A percentile compares a stretch with the other conserved stretches of the same genome.
These are phyloP conservation scores for Drosera spatulata DNA, from an alignment of 179 eudicot genomes.

Conservation along the genomic window DNA sequence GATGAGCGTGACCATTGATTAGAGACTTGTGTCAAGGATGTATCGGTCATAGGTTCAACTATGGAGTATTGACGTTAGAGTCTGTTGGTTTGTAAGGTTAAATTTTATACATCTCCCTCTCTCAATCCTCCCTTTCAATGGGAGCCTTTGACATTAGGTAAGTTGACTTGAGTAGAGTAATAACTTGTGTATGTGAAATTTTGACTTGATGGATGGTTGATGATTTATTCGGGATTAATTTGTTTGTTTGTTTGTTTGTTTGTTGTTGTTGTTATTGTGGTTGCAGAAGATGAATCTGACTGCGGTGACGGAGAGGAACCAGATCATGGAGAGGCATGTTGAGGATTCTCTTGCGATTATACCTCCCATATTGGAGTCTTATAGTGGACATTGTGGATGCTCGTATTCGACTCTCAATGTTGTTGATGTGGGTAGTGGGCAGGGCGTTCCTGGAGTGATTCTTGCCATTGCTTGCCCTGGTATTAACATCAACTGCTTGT, in stretches of 20 bases:
- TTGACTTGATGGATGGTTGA: too few relatives aligned
- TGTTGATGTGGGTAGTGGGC: conserved; percentile 88
- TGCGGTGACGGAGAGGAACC: conserved; percentile 54
- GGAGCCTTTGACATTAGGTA: too few relatives aligned
- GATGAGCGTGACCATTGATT: too few relatives aligned
- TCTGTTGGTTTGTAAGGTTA: too few relatives aligned
- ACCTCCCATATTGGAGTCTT: conserved; percentile 44
- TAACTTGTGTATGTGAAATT: too few relatives aligned
- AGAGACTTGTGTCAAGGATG: too few relatives aligned
- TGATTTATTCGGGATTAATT: neutral
- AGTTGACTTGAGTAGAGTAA: too few relatives aligned
- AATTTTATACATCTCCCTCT: too few relatives aligned
- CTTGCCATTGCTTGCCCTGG: conserved; percentile 94
- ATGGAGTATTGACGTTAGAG: too few relatives aligned
- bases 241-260: neutral
- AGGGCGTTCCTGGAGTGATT: conserved; percentile 84
- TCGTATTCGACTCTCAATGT: conserved; percentile 37
- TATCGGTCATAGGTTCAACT: too few relatives aligned
- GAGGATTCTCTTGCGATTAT: conserved; percentile 84
- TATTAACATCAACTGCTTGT: conserved; percentile 7
- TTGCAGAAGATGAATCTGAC: conserved; percentile 86
- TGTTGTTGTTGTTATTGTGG: neutral
- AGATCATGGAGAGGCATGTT: conserved; percentile 84
- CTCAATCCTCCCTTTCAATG: too few relatives aligned
- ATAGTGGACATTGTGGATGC: conserved; percentile 37